Base-by-base conservation (phyloP, 768 basidiomycete genomes). In the Multifurca ochricompacta region DNA sequence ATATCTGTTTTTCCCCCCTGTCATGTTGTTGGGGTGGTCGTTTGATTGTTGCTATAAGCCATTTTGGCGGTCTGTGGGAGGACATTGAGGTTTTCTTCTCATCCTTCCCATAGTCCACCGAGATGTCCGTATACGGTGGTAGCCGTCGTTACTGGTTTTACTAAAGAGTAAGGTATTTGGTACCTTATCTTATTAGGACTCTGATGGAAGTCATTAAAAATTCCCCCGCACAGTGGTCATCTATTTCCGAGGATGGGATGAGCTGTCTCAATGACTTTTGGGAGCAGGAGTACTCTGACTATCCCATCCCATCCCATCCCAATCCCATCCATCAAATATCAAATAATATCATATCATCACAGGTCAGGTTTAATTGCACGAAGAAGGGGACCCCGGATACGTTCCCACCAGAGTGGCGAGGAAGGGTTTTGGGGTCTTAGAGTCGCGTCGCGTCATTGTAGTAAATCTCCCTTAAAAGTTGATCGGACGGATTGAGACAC, bases 21-120 rank as follows among this genome's bases (percentile, higher is more conserved):
- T 56, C 50, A 52, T 6, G 11, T 57, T 52, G 56, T 19, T 52
- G 39, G 51, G 36, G 50, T 51, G 34, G 25, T 57, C 25, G 51
- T 40, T 50, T 46, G 50, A 37, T 47, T 39, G 25, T 41, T 46
- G 32, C 32, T 31, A 42, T 49, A 9, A n/a, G 21, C 13, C 16
- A 30, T 28, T n/a, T 7, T 41, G 37, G 39, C 39, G 39, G 28
- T 18, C 37, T 18, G 18, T 47, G 25, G 50, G 37, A 36, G 30
- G 8, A 37, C 44, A 42, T n/a, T n/a, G n/a, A n/a, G n/a, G n/a
- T n/a, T n/a, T n/a, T n/a, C 39, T 57, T 39, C 51, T 37, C 52
- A 53, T 37, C 49, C n/a, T n/a, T n/a, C n/a, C n/a, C n/a, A 56
- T 34, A 46, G 47, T 39, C 53, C 50, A 56, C 50, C 27, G 31